phyloP scores from a whole-genome alignment of 352 stramenopile species.

The Globisporangium nagaii region DNA sequence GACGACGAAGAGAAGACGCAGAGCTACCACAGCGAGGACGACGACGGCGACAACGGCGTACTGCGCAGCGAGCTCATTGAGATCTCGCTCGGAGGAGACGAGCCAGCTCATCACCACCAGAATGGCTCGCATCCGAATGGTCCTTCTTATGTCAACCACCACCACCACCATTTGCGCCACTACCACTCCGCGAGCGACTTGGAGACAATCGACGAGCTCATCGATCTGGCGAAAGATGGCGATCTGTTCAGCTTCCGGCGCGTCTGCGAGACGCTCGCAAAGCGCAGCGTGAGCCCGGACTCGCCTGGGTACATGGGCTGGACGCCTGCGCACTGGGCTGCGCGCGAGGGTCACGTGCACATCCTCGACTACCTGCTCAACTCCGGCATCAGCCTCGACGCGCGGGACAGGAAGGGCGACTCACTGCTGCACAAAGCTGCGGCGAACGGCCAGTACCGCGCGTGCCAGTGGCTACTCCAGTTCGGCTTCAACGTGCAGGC shows the following conservation, averaged over 20 bases:
- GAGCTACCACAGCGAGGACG: constrained; percentile 14
- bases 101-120: constrained; percentile 3
- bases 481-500: constrained; percentile 57
- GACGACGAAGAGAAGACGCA: constrained; percentile 13
- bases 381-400: constrained; percentile 48
- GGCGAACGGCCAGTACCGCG: constrained; percentile 57
- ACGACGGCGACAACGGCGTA: constrained; percentile 6
- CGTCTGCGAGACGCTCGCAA: constrained; percentile 29
- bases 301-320: constrained; percentile 64
- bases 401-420: constrained; percentile 60
- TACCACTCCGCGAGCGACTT: constrained; percentile 20
- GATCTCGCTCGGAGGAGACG: constrained; percentile 36
- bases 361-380: constrained; percentile 54
- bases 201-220: constrained; percentile 51
- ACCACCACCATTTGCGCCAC: background rate
- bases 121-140: background rate
- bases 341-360: constrained; percentile 53
- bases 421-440: constrained; percentile 72
- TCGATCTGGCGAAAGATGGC: constrained; percentile 61
- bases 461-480: constrained; percentile 63
- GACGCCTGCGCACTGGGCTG: constrained; percentile 72
- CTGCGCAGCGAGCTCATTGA: constrained; percentile 42
- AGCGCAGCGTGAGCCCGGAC: constrained; percentile 41
- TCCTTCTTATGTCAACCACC: background rate
- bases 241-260: constrained; percentile 43